Conservation (phyloP, 2,329 filamentous ascomycete genomes). For the Hypoxylon sp. region DNA sequence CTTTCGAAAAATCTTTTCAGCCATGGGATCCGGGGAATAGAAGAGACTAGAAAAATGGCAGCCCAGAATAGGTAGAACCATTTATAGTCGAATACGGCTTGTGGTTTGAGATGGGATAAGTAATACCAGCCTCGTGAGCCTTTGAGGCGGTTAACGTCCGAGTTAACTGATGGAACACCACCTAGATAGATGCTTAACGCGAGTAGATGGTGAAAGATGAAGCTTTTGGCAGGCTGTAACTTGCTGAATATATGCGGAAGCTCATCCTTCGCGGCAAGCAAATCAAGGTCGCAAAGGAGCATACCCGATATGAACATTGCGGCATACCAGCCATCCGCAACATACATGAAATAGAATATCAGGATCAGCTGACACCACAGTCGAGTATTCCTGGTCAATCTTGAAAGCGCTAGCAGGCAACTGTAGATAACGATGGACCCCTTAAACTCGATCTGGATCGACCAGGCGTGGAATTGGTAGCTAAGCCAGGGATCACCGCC, state of each 20-base stretch:
- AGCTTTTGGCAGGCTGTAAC: conserved; percentile 64
- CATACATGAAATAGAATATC: conserved; percentile 76
- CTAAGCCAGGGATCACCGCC: conserved; percentile 70
- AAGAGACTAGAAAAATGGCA: conserved; percentile 68
- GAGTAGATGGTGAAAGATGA: conserved; percentile 69
- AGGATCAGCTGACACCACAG: conserved; percentile 68
- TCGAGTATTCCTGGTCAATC: conserved; percentile 68
- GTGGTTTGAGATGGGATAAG: conserved; percentile 73
- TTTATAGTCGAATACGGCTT: conserved; percentile 76
- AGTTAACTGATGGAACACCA: conserved; percentile 70
- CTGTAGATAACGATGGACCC: conserved; percentile 77
- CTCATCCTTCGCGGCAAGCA: conserved; percentile 65
- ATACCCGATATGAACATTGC: conserved; percentile 74
- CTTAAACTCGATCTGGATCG: conserved; percentile 74
- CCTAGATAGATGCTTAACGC: conserved; percentile 69
- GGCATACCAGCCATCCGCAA: conserved; percentile 75
- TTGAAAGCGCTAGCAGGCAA: conserved; percentile 69
- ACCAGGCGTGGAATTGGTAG: conserved; percentile 74
- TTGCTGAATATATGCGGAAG: conserved; percentile 65
- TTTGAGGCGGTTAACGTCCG: conserved; percentile 64
- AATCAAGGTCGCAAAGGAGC: conserved; percentile 73
- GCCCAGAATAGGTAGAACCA: conserved; percentile 79
- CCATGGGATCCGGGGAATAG: conserved; percentile 70
- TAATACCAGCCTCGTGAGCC: conserved; percentile 73
- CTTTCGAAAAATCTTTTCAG: conserved; percentile 72